A percentile compares a stretch with the other conserved stretches of the same genome.
phyloP scores from a whole-genome alignment of 129 eudicot species.

The Chrysanthemum makinoi region DNA sequence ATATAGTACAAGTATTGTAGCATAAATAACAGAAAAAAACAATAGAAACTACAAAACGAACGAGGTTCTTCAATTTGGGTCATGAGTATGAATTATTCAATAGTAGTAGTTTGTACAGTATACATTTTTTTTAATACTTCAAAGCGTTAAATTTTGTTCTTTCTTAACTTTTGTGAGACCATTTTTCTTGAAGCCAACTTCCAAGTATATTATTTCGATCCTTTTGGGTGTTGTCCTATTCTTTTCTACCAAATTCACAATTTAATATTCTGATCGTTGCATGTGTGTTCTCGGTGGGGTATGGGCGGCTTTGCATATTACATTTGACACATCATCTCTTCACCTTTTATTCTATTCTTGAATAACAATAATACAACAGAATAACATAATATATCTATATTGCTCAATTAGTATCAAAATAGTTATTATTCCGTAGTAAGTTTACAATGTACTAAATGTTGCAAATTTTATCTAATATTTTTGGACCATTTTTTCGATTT shows the following conservation, averaged over 20 bases:
- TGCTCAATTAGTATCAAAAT: too few species aligned
- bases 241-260: neutral
- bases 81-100: neutral
- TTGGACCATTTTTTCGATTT: too few species aligned
- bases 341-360: neutral
- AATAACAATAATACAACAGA: too few species aligned
- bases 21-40: conserved; percentile 7
- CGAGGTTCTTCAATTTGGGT: conserved; percentile 24
- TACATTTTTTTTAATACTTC: neutral
- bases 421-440: too few species aligned
- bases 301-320: conserved; percentile 23
- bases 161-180: conserved; percentile 2
- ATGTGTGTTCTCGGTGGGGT: conserved; percentile 28
- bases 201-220: neutral
- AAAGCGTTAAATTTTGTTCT: neutral
- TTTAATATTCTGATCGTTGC: conserved; percentile 23
- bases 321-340: neutral
- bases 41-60: conserved; percentile 16
- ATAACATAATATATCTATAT: too few species aligned
- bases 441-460: too few species aligned
- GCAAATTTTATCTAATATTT: too few species aligned
- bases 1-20: neutral
- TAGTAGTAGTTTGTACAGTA: neutral
- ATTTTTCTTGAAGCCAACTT: neutral
- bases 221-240: conserved; percentile 5